Percentiles rank a stretch among this genome's conserved stretches.
Evolutionary conservation across 1,139 yeast genomes (phyloP).

Genomic region (Candida gigantensis): DNA sequence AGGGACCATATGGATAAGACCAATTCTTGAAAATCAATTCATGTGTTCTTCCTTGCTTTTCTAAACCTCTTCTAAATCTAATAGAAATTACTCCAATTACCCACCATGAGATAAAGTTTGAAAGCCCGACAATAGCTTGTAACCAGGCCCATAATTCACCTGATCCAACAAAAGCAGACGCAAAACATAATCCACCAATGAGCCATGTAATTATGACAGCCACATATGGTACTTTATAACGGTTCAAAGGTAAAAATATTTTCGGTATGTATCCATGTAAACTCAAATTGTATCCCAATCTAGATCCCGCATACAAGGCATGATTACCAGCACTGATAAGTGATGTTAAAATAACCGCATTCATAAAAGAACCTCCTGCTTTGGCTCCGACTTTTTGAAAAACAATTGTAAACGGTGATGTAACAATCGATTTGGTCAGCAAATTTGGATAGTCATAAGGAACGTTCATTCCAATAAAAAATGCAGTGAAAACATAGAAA

Average conservation of each 20-base stretch:
- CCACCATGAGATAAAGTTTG: conserved; percentile 47
- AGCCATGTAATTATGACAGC: conserved; percentile 44
- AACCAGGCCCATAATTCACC: conserved; percentile 49
- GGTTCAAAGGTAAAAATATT: conserved; percentile 34
- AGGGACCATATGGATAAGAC: conserved; percentile 47
- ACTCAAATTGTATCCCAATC: conserved; percentile 44
- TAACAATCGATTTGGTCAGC: conserved; percentile 42
- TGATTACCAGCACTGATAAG: conserved; percentile 50
- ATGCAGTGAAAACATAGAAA: conserved; percentile 42
- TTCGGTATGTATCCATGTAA: conserved; percentile 43
- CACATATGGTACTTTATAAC: conserved; percentile 40
- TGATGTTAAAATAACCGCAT: conserved; percentile 45
- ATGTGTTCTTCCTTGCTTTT: conserved; percentile 36
- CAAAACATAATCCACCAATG: conserved; percentile 45
- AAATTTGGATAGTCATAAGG: conserved; percentile 44
- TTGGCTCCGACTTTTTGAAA: conserved; percentile 55
- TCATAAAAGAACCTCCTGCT: conserved; percentile 46
- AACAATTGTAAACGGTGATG: conserved; percentile 68
- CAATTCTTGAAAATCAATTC: conserved; percentile 39
- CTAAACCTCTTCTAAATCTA: conserved; percentile 42
- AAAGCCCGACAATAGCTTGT: conserved; percentile 45
- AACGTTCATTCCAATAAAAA: conserved; percentile 48
- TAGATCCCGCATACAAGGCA: conserved; percentile 45
- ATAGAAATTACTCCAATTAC: conserved; percentile 41
- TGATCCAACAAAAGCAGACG: conserved; percentile 44